Base-by-base conservation (phyloP, 2,329 filamentous ascomycete species). In the Waltergamsia citrina region DNA sequence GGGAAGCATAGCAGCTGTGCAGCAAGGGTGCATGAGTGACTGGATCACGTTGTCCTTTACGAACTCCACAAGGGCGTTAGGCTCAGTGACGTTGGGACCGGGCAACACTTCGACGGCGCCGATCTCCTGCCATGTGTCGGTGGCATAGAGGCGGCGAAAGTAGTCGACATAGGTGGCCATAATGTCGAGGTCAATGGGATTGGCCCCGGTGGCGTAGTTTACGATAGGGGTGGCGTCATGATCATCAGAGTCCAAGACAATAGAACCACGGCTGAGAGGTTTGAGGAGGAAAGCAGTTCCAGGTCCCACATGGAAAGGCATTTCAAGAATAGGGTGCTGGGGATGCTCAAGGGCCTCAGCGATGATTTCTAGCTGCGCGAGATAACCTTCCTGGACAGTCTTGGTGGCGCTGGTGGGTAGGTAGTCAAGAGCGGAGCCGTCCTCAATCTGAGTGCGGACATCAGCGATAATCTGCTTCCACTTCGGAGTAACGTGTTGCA, bases 1-100 rank as follows among this genome's bases (percentile, higher is more conserved):
- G 7, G 60, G 57, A 35, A 66, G 48, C 64, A 68, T 68, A 4
- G 62, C 56, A 14, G 58, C 51, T 7, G 62, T 64, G 25, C 63
- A 59, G 24, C 50, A 53, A 3, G 60, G 53, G 47, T 66, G 60
- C 40, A 60, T 62, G 35, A 59, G 56, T 3, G 57, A 44, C 57
- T 38, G 56, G 51, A 41, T 40, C 8, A 62, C 43, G 25, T 29
- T 45, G 19, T 42, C 28, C 35, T 45, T 51, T 25, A 53, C 34
- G 35, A 43, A 50, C 18, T 42, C 41, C 22, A 40, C 37, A 24
- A 47, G 36, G 23, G 25, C 42, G 16, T 18, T 38, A 18, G 43
- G 34, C 9, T 33, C 17, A 5, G 43, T 44, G 21, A 53, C 34
- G 7, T 43, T 32, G 14, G 39, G 29, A 3, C 55, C 56, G 3